These are phyloP conservation scores for Ceriops decandra DNA, from an alignment of 345 rosid genomes.

Conservation along the genomic window DNA sequence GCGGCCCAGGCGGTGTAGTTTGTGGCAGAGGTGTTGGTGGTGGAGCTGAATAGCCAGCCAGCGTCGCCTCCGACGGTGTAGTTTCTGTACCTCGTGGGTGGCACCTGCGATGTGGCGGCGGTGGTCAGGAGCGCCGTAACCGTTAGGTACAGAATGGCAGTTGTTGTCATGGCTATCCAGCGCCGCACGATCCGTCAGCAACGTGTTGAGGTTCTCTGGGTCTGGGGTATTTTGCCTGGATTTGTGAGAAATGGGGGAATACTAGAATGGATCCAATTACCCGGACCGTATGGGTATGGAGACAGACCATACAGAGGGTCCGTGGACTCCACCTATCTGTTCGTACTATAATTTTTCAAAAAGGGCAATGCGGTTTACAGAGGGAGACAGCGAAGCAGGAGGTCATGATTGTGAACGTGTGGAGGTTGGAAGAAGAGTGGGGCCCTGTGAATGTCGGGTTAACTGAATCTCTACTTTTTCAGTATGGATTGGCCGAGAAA, in stretches of 20 bases:
- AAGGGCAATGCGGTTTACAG: background rate
- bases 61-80: constrained; percentile 49
- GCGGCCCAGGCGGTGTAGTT: constrained; percentile 59
- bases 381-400: background rate
- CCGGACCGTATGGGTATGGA: no score
- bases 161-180: constrained; percentile 18
- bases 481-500: no score
- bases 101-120: constrained; percentile 22
- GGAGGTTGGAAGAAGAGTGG: background rate
- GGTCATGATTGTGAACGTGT: background rate
- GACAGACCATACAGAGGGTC: no score
- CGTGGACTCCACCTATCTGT: no score
- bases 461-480: no score
- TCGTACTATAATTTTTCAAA: no score
- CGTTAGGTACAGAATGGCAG: constrained; percentile 21
- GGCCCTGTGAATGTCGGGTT: constrained; percentile 1
- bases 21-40: constrained; percentile 40
- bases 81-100: constrained; percentile 37
- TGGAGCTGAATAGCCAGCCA: constrained; percentile 55
- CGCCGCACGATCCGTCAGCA: background rate
- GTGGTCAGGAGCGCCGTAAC: constrained; percentile 31
- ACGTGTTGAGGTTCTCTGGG: background rate
- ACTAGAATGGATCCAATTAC: background rate
- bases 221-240: background rate
- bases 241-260: background rate